phyloP scores from a whole-genome alignment of 1,284 basidiomycete species.

The Papiliotrema laurentii region DNA sequence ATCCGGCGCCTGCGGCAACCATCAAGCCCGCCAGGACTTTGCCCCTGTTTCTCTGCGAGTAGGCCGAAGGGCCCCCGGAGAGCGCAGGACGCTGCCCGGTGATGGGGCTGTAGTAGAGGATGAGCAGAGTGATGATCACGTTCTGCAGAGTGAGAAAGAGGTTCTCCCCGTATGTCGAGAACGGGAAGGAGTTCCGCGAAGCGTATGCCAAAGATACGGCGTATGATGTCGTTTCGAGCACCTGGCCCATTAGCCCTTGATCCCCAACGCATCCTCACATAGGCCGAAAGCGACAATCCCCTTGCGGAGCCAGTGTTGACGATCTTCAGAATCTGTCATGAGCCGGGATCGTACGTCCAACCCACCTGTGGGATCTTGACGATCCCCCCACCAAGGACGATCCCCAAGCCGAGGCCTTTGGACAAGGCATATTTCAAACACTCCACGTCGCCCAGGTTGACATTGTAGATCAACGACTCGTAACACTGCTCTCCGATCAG shows the following conservation, averaged over 20 bases:
- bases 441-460: conserved; percentile 71
- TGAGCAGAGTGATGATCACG: conserved; percentile 72
- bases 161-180: conserved; percentile 94
- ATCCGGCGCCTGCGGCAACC: conserved; percentile 48
- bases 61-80: neutral
- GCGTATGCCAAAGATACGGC: conserved; percentile 84
- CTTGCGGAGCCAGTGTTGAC: conserved; percentile 65
- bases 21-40: conserved; percentile 46
- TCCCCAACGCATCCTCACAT: conserved; percentile 48
- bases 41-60: neutral
- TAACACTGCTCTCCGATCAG: conserved; percentile 92
- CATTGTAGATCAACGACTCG: conserved; percentile 79
- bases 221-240: conserved; percentile 77
- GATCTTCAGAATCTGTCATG: conserved; percentile 36
- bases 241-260: conserved; percentile 22
- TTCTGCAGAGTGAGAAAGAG: conserved; percentile 82
- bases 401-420: conserved; percentile 86
- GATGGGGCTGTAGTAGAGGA: conserved; percentile 54
- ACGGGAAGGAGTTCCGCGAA: conserved; percentile 74
- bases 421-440: conserved; percentile 90
- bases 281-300: conserved; percentile 75
- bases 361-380: conserved; percentile 89
- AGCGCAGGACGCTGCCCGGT: neutral
- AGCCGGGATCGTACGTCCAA: conserved; percentile 54
- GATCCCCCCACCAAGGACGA: conserved; percentile 87